Evolutionary conservation across 2,329 filamentous ascomycete genomes (phyloP).

Genomic region (Cytospora schulzeri): DNA sequence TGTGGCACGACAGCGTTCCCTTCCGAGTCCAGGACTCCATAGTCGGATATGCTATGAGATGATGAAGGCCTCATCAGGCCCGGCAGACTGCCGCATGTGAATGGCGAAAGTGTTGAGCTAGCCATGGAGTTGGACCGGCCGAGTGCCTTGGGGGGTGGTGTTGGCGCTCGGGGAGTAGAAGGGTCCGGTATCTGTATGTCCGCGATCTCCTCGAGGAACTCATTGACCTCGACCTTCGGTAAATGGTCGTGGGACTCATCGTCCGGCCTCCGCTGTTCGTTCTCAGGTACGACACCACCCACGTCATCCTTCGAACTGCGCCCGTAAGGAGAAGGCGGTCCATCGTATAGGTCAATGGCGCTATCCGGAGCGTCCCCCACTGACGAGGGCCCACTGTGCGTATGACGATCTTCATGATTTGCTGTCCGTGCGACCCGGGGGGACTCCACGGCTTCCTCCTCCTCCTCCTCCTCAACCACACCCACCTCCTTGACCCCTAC

Average conservation of each 20-base stretch:
- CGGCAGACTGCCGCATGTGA: background rate
- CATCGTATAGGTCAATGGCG: constrained; percentile 42
- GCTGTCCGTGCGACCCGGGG: constrained; percentile 13
- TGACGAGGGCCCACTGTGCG: constrained; percentile 33
- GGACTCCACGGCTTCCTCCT: background rate
- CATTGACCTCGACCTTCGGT: constrained; percentile 37
- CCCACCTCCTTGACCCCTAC: constrained; percentile 30
- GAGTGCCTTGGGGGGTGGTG: constrained; percentile 34
- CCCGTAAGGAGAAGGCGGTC: constrained; percentile 30
- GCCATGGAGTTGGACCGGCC: constrained; percentile 25
- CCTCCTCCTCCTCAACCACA: constrained; percentile 19
- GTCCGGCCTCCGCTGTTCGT: constrained; percentile 23
- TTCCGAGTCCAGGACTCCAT: constrained; percentile 21
- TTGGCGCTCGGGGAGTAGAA: constrained; percentile 33
- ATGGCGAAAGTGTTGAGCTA: background rate
- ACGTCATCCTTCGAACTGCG: constrained; percentile 27
- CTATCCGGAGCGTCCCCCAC: constrained; percentile 43
- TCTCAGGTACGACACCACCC: constrained; percentile 6
- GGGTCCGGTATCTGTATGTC: constrained; percentile 28
- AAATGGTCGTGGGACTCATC: constrained; percentile 27
- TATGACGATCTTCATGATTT: constrained; percentile 12
- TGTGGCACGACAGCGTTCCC: constrained; percentile 18
- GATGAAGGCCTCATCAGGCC: constrained; percentile 15
- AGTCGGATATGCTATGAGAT: constrained; percentile 22
- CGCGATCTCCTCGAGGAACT: constrained; percentile 34